Conservation (phyloP, 1,284 basidiomycete species). For the Cryptococcus sp. region DNA sequence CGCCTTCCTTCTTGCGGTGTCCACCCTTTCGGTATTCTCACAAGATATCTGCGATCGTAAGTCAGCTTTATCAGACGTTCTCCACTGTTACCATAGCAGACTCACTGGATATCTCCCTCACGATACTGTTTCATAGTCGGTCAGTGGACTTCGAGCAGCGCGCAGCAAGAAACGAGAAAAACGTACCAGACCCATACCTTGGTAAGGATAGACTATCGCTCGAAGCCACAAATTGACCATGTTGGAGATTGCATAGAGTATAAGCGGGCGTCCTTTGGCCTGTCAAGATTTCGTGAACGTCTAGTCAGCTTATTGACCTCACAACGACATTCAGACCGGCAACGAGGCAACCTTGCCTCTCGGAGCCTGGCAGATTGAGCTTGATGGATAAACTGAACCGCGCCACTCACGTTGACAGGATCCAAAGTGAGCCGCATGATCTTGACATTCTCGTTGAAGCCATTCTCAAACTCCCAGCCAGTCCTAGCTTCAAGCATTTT, state of each 20-base stretch:
- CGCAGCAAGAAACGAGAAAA: background rate
- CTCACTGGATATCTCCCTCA: conserved; percentile 54
- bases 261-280: conserved; percentile 63
- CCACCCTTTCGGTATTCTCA: conserved; percentile 70
- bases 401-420: conserved; percentile 63
- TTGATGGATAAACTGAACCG: no score
- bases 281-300: conserved; percentile 2
- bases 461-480: conserved; percentile 66
- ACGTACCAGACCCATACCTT: conserved; percentile 35
- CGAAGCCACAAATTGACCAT: conserved; percentile 55
- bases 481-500: conserved; percentile 70
- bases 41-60: conserved; percentile 62
- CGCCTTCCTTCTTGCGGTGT: conserved; percentile 52
- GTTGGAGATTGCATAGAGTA: conserved; percentile 67
- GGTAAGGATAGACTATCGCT: conserved; percentile 34
- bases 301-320: background rate
- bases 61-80: background rate
- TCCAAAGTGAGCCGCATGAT: conserved; percentile 78
- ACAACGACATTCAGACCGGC: background rate
- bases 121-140: conserved; percentile 20
- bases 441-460: conserved; percentile 60
- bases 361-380: background rate
- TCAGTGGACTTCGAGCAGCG: conserved; percentile 18
- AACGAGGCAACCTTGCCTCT: background rate
- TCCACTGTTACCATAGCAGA: background rate